Evolutionary conservation across 768 basidiomycete genomes (phyloP), one percentile per base, ranked within the genome.

Genomic region (Glaciozyma martinii): DNA sequence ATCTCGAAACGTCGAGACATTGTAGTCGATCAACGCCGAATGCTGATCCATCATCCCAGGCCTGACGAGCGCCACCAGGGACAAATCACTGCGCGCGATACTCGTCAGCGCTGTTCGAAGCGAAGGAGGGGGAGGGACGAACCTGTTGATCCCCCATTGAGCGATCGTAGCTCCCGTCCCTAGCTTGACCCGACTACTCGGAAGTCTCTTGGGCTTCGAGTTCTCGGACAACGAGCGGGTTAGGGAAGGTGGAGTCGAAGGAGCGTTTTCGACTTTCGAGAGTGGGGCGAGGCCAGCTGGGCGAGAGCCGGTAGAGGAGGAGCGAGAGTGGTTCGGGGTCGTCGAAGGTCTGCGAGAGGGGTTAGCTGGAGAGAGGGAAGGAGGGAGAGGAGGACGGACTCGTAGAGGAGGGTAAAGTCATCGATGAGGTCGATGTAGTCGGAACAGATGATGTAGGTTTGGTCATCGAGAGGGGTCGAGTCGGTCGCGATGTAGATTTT

Each of bases 401-500:
- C 85, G 80, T 93, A 98, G 37, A 98, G 75, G 21, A 86, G 83
- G 50, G 88, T 85, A 68, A 95, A 91, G 2, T 89, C 84, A 70
- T 86, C 87, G 61, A 94, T 81, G 80, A 89, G 90, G 62, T 85
- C 84, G 29, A 97, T 80, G 73, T 91, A 97, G 73, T 97, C 91
- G 68, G 88, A 90, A 73, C 90, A 93, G 25, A 94, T 81, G 66
- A 86, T 89, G 73, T 92, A 86, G 1, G 89, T 92, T 6, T 86
- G 85, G 63, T 86, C 82, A 74, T 97, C 92, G 32, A 94, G 88
- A 7, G 92, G 90, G 0, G 89, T 90, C 23, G 86, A 86, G 73
- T 98, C 94, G 16, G 92, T 92, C 16, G 92, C 92, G n/a, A 97
- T 81, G 73, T 93, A 92, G 32, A 95, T 79, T 56, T 89, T 82